A percentile compares a stretch with the other conserved stretches of the same genome.
Evolutionary conservation across 192 early-diverging fungal species (phyloP).

Genomic region (Podila clonocystis): DNA sequence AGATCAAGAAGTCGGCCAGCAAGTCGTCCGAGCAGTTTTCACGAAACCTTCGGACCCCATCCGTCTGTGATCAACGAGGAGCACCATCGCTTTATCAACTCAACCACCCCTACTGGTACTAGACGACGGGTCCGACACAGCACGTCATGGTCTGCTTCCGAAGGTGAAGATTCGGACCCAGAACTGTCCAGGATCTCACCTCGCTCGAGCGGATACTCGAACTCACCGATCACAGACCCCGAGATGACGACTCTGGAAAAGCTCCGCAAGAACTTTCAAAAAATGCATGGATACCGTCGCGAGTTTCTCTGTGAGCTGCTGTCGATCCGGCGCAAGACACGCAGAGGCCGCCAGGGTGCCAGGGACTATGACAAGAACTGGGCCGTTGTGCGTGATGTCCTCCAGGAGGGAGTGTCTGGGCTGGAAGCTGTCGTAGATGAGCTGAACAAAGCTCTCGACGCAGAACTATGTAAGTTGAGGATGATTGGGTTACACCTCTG

Average conservation of each 20-base stretch:
- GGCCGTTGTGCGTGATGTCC: conserved; percentile 43
- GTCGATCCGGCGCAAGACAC: conserved; percentile 59
- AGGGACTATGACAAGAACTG: conserved; percentile 58
- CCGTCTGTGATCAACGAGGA: conserved; percentile 3
- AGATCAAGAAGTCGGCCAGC: conserved; percentile 1
- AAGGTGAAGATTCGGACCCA: conserved; percentile 43
- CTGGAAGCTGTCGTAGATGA: conserved; percentile 53
- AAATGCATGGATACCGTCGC: conserved; percentile 65
- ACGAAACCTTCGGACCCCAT: conserved; percentile 10
- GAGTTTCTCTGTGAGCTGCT: conserved; percentile 64
- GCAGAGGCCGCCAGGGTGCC: conserved; percentile 56
- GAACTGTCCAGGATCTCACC: conserved; percentile 20
- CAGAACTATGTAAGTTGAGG: conserved; percentile 57
- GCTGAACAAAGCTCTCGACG: conserved; percentile 49
- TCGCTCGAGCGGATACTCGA: conserved; percentile 35
- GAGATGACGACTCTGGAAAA: conserved; percentile 55
- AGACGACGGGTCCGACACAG: conserved; percentile 16
- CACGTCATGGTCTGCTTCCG: conserved; percentile 50
- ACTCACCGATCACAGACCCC: conserved; percentile 8
- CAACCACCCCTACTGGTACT: background rate
- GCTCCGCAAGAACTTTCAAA: conserved; percentile 54
- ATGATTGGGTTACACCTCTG: background rate
- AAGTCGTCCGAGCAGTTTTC: conserved; percentile 34
- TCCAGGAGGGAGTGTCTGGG: conserved; percentile 43
- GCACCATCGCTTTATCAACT: background rate